Percentiles rank a stretch among this genome's conserved stretches.
Conservation (phyloP, 371 early-diverging fungal genomes). For the Funneliformis caledonium region DNA sequence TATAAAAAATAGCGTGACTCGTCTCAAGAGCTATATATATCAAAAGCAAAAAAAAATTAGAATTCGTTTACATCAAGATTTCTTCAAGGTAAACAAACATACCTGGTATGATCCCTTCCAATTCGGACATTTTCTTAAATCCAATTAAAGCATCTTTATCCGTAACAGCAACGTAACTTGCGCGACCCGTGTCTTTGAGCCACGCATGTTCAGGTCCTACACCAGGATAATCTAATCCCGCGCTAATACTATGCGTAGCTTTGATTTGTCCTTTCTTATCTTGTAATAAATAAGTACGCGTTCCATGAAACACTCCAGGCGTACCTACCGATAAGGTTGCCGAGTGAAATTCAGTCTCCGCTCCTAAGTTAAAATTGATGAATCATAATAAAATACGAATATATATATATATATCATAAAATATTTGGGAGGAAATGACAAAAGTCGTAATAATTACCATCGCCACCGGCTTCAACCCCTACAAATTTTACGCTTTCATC, state of each 20-base stretch:
- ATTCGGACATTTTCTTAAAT: constrained; percentile 83
- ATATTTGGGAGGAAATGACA: neutral
- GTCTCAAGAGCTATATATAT: constrained; percentile 95
- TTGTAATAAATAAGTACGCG: constrained; percentile 92
- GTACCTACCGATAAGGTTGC: constrained; percentile 88
- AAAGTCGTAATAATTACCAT: constrained; percentile 54
- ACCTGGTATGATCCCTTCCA: constrained; percentile 93
- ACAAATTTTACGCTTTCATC: constrained; percentile 82
- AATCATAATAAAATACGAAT: neutral
- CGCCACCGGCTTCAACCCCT: constrained; percentile 95
- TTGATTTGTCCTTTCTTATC: constrained; percentile 93
- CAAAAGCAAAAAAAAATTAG: neutral
- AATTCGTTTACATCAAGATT: neutral
- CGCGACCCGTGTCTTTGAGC: constrained; percentile 87
- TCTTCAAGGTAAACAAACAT: neutral
- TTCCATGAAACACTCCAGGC: constrained; percentile 96
- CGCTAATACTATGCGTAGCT: constrained; percentile 93
- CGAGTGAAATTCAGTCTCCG: constrained; percentile 85
- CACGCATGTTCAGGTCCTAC: constrained; percentile 97
- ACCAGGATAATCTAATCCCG: constrained; percentile 97
- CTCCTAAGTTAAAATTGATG: constrained; percentile 26
- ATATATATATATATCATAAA: neutral
- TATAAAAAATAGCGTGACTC: constrained; percentile 90
- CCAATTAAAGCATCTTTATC: constrained; percentile 89
- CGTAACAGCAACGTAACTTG: constrained; percentile 82